A percentile compares a stretch with the other conserved stretches of the same genome.
These are phyloP conservation scores for Komagataella pseudopastoris DNA, from an alignment of 805 yeast species.

Conservation along the genomic window DNA sequence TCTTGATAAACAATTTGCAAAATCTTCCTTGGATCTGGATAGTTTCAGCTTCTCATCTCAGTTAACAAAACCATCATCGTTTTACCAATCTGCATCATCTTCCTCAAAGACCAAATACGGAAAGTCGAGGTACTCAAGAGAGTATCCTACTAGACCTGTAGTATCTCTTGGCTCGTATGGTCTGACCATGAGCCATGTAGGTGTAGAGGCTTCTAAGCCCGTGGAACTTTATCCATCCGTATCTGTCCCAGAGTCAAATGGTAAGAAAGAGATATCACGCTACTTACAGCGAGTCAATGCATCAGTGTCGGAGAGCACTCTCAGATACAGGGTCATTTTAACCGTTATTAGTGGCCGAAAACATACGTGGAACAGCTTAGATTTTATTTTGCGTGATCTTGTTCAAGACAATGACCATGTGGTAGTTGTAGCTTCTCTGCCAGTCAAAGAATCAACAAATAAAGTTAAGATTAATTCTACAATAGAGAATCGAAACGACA, in stretches of 20 bases:
- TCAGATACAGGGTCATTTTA: not conserved
- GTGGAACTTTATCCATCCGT: not conserved
- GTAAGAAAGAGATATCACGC: not conserved
- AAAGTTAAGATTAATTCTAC: conserved; percentile 2
- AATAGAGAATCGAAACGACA: conserved; percentile 9
- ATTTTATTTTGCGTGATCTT: conserved; percentile 41
- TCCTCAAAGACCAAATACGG: not conserved
- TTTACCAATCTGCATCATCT: not conserved
- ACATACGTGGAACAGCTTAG: conserved; percentile 67
- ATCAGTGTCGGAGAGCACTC: not conserved
- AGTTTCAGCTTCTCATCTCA: conserved; percentile 26
- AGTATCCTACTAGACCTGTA: conserved; percentile 21
- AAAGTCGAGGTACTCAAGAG: conserved; percentile 3
- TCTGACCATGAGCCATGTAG: conserved; percentile 29
- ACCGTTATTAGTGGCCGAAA: conserved; percentile 28
- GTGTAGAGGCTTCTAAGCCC: conserved; percentile 8
- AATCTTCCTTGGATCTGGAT: conserved; percentile 25
- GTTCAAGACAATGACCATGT: conserved; percentile 52
- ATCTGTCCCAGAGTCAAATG: not conserved
- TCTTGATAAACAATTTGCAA: conserved; percentile 36
- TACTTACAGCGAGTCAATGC: not conserved
- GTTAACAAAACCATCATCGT: not conserved
- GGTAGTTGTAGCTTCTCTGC: conserved; percentile 37
- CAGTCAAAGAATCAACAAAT: conserved; percentile 1
- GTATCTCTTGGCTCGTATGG: conserved; percentile 18